Conservation (phyloP, 306 rosid species). For the Ammopiptanthus mongolicus region DNA sequence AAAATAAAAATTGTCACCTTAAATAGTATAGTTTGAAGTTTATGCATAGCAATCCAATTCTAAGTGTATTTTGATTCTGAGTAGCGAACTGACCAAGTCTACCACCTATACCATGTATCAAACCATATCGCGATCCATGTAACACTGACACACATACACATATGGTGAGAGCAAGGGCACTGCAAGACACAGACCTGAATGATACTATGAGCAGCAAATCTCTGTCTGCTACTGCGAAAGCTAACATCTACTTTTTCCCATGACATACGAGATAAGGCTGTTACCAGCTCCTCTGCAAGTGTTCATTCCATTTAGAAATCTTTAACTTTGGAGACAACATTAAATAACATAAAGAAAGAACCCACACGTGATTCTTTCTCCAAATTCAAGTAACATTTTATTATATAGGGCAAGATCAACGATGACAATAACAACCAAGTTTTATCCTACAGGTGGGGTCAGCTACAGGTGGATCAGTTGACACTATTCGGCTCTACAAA, state of each 20-base stretch:
- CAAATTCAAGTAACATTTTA: not conserved
- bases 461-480: not conserved
- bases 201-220: conserved; percentile 94
- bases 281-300: conserved; percentile 77
- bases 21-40: not conserved
- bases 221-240: conserved; percentile 65
- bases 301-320: conserved; percentile 17
- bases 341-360: not conserved
- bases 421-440: not conserved
- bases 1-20: not conserved
- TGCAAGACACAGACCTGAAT: conserved; percentile 63
- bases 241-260: conserved; percentile 99
- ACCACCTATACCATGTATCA: not conserved
- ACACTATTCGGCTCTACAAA: not conserved
- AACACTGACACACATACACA: not conserved
- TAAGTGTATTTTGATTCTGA: not conserved
- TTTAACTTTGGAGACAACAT: not conserved
- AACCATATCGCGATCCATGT: not conserved
- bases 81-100: not conserved
- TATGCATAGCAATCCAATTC: not conserved
- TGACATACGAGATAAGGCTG: conserved; percentile 73
- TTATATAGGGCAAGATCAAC: not conserved
- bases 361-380: not conserved
- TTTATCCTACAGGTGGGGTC: not conserved
- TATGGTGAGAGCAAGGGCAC: not conserved